Percentiles rank a stretch among this genome's conserved stretches.
These are phyloP conservation scores for Rhizoctonia solani DNA, from an alignment of 1,284 basidiomycete species.

Conservation along the genomic window DNA sequence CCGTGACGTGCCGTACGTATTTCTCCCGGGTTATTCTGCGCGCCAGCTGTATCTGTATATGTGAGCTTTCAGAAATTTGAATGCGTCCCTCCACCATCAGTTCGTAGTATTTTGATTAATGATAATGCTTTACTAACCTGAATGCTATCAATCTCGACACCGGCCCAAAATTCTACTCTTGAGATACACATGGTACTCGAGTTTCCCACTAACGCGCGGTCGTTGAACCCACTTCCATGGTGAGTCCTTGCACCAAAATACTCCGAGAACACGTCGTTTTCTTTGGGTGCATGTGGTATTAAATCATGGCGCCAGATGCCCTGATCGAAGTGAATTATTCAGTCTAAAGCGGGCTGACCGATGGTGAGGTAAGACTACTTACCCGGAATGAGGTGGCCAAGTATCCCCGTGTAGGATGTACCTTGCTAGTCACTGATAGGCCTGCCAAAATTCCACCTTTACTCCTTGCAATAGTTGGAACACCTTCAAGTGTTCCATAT, in stretches of 20 bases:
- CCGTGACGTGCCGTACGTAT: neutral
- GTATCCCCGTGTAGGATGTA: neutral
- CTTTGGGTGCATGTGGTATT: neutral
- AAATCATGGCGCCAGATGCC: constrained; percentile 5
- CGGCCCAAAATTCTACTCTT: neutral
- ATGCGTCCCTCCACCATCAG: too few relatives aligned
- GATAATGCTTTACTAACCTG: neutral
- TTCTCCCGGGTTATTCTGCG: neutral
- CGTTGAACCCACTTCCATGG: neutral
- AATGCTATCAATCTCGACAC: neutral
- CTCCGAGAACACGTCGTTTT: neutral
- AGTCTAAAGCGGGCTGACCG: neutral
- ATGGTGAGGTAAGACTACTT: neutral
- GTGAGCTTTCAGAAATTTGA: neutral
- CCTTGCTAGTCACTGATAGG: neutral
- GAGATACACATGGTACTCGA: neutral
- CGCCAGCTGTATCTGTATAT: neutral
- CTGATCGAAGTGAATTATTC: neutral
- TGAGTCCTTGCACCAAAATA: neutral
- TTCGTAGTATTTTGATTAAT: neutral
- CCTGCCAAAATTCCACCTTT: constrained; percentile 1
- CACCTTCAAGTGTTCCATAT: neutral
- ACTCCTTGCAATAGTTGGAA: neutral
- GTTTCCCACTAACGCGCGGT: neutral
- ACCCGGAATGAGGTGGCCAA: neutral